A percentile compares a stretch with the other conserved stretches of the same genome.
These are phyloP conservation scores for Myxozyma nipponensis DNA, from an alignment of 805 yeast species.

Conservation along the genomic window DNA sequence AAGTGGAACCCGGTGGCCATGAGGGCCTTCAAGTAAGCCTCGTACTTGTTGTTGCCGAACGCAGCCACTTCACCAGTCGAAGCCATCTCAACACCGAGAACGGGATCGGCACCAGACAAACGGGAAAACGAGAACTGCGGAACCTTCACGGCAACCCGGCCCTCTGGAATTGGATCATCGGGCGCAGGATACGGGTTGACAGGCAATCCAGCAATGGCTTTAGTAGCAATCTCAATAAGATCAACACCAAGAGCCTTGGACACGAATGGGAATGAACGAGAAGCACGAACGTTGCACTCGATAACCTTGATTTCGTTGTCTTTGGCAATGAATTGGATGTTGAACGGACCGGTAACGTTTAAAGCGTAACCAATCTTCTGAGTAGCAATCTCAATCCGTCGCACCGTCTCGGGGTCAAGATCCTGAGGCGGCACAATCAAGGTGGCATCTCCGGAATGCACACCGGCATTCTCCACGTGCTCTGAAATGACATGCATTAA, in stretches of 20 bases:
- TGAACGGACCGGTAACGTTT: constrained; percentile 95
- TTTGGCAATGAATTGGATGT: constrained; percentile 94
- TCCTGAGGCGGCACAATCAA: constrained; percentile 96
- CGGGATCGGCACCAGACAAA: constrained; percentile 96
- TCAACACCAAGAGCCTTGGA: constrained; percentile 96
- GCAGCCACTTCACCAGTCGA: constrained; percentile 99
- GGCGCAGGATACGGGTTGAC: constrained; percentile 86
- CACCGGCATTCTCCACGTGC: constrained; percentile 99
- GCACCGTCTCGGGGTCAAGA: constrained; percentile 85
- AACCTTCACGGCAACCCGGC: constrained; percentile 93
- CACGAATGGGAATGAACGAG: constrained; percentile 98
- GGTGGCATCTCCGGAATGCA: constrained; percentile 98
- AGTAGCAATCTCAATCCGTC: constrained; percentile 85
- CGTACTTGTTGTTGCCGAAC: constrained; percentile 93
- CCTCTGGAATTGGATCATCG: constrained; percentile 59
- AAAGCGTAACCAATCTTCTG: constrained; percentile 94
- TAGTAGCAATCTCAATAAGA: constrained; percentile 94
- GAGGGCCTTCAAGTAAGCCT: constrained; percentile 92
- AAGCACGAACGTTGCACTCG: constrained; percentile 98
- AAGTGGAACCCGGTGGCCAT: constrained; percentile 92
- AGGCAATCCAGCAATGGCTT: constrained; percentile 86
- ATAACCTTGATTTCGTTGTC: constrained; percentile 95
- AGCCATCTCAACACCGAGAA: constrained; percentile 98
- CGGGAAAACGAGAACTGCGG: constrained; percentile 98
- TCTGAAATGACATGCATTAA: constrained; percentile 97